Conservation (phyloP, 2,329 filamentous ascomycete genomes). For the Anthostomella pinea region DNA sequence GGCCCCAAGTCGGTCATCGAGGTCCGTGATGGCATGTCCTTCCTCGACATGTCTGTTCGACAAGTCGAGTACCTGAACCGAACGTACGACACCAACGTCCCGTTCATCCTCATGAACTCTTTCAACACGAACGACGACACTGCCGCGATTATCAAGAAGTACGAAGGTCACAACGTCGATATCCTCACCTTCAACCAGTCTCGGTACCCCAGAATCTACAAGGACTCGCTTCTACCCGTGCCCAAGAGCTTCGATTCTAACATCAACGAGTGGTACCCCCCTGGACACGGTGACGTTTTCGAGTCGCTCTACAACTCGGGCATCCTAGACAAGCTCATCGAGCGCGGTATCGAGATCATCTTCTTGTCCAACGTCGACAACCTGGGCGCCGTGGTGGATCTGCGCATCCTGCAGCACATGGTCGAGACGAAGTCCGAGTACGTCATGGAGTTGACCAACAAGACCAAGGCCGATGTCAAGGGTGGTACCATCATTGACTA, state of each 20-base stretch:
- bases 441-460: conserved; percentile 99
- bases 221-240: conserved; percentile 95
- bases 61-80: conserved; percentile 99
- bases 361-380: conserved; percentile 99
- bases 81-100: conserved; percentile 95
- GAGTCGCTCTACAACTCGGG: conserved; percentile 99
- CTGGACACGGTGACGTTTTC: conserved; percentile 98
- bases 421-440: conserved; percentile 95
- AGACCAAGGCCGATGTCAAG: conserved; percentile 99
- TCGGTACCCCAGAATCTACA: conserved; percentile 93
- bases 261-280: conserved; percentile 97
- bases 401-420: conserved; percentile 99
- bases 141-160: conserved; percentile 99
- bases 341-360: conserved; percentile 93
- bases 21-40: conserved; percentile 99
- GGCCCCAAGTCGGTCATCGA: conserved; percentile 99
- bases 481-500: conserved; percentile 99
- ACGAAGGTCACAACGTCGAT: conserved; percentile 99
- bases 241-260: conserved; percentile 84
- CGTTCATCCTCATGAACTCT: conserved; percentile 99
- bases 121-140: conserved; percentile 99
- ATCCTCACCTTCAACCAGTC: conserved; percentile 99
- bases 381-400: conserved; percentile 93
- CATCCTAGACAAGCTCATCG: conserved; percentile 92
- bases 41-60: conserved; percentile 95